A percentile compares a stretch with the other conserved stretches of the same genome.
phyloP scores from a whole-genome alignment of 139 green algal genomes.

The Chlamydomonas sphaeroides region DNA sequence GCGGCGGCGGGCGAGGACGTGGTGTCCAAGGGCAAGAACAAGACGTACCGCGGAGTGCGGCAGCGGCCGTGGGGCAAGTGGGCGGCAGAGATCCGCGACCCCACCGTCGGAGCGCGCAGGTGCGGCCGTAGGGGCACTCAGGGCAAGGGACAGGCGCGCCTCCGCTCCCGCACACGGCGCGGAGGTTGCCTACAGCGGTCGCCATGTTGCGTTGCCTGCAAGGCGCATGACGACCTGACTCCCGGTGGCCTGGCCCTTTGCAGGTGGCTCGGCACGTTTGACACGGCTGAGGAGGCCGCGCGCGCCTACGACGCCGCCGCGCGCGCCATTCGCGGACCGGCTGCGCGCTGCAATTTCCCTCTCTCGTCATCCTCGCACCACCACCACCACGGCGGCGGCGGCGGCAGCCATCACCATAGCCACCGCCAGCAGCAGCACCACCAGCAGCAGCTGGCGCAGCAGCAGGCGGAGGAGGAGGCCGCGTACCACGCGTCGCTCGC shows the following conservation, averaged over 20 bases:
- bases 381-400: conserved; percentile 10
- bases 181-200: no score
- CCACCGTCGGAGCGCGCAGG: conserved; percentile 82
- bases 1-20: conserved; percentile 47
- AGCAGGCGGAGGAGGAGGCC: no score
- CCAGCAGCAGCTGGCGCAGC: not conserved
- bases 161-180: not conserved
- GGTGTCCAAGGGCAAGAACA: conserved; percentile 83
- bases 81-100: conserved; percentile 98
- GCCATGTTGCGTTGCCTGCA: no score
- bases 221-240: no score
- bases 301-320: conserved; percentile 95
- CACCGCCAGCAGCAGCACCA: not conserved
- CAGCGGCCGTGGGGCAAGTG: conserved; percentile 98
- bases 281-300: conserved; percentile 94
- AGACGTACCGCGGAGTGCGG: conserved; percentile 93
- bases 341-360: conserved; percentile 93
- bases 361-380: conserved; percentile 37
- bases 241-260: no score
- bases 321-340: conserved; percentile 83
- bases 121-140: conserved; percentile 58
- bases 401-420: no score
- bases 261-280: conserved; percentile 97
- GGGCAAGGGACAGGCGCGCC: not conserved
- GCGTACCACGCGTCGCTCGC: no score